These are phyloP conservation scores for Breynia disticha DNA, from an alignment of 441 rosid species.

Conservation along the genomic window DNA sequence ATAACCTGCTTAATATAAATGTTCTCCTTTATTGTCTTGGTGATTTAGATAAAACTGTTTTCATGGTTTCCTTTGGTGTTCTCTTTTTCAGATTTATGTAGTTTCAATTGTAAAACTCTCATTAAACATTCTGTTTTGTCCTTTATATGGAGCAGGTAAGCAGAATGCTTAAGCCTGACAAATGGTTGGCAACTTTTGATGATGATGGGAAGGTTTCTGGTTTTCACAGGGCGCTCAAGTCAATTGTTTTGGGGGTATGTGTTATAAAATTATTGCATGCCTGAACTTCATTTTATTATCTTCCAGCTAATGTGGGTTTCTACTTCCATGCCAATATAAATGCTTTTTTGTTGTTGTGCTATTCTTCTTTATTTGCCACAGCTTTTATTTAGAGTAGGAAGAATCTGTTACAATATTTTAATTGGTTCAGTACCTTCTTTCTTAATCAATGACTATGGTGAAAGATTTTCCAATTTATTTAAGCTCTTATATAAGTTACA, in stretches of 20 bases:
- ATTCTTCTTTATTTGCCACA: no score
- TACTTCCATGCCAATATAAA: background rate
- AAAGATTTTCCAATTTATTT: no score
- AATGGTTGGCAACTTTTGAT: slow-evolving; percentile 75
- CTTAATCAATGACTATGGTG: no score
- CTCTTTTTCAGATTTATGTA: background rate
- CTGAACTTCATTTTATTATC: background rate
- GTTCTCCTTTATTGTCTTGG: slow-evolving; percentile 2
- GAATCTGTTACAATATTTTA: background rate
- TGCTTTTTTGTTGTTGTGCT: background rate
- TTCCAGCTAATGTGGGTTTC: background rate
- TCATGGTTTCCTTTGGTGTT: background rate
- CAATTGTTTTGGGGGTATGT: slow-evolving; percentile 79
- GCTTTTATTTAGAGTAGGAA: background rate
- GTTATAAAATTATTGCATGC: no score
- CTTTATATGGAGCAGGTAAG: slow-evolving; percentile 39
- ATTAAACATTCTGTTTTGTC: slow-evolving; percentile 6
- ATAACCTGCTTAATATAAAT: background rate
- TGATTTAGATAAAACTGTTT: background rate
- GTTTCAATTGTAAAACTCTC: slow-evolving; percentile 6
- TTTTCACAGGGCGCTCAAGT: slow-evolving; percentile 74
- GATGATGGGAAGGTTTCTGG: slow-evolving; percentile 68
- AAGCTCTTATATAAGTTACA: no score
- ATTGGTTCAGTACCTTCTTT: no score
- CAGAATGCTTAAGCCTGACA: slow-evolving; percentile 88